These are phyloP conservation scores for Cokeromyces recurvatus DNA, from an alignment of 371 early-diverging fungal genomes.

Conservation along the genomic window DNA sequence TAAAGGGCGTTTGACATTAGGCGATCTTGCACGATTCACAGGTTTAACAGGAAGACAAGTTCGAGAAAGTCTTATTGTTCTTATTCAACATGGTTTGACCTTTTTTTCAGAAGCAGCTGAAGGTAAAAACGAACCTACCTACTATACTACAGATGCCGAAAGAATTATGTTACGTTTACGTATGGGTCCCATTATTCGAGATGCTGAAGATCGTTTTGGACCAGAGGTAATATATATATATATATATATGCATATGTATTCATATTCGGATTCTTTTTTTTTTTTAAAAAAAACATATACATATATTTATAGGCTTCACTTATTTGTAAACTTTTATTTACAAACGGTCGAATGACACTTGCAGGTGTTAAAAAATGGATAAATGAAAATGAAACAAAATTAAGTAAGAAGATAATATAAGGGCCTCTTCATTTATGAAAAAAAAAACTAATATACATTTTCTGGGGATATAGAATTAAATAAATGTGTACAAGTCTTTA, in stretches of 20 bases:
- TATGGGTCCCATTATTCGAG: conserved; percentile 59
- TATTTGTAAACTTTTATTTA: conserved; percentile 24
- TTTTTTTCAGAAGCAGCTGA: conserved; percentile 49
- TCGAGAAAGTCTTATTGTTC: conserved; percentile 32
- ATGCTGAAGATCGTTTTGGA: conserved; percentile 61
- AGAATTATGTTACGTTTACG: conserved; percentile 62
- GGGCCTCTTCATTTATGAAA: too few species aligned
- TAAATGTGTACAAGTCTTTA: conserved; percentile 40
- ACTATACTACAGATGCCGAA: conserved; percentile 56
- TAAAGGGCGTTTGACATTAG: conserved; percentile 41
- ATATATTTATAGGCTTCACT: conserved; percentile 22
- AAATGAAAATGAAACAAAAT: conserved; percentile 18
- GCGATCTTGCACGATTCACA: conserved; percentile 38
- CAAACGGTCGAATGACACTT: conserved; percentile 34
- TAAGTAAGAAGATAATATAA: conserved; percentile 18
- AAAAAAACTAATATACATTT: too few species aligned
- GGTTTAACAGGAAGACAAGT: conserved; percentile 28
- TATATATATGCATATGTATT: too few species aligned
- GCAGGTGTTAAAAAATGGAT: conserved; percentile 26
- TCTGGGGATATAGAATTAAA: conserved; percentile 21
- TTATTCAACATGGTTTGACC: conserved; percentile 40
- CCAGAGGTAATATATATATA: conserved; percentile 52
- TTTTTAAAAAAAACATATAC: too few species aligned
- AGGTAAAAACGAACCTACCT: conserved; percentile 55
- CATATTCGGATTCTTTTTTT: not conserved